A percentile compares a stretch with the other conserved stretches of the same genome.
Conservation (phyloP, 345 rosid species). For the Gossypium rotundifolium region DNA sequence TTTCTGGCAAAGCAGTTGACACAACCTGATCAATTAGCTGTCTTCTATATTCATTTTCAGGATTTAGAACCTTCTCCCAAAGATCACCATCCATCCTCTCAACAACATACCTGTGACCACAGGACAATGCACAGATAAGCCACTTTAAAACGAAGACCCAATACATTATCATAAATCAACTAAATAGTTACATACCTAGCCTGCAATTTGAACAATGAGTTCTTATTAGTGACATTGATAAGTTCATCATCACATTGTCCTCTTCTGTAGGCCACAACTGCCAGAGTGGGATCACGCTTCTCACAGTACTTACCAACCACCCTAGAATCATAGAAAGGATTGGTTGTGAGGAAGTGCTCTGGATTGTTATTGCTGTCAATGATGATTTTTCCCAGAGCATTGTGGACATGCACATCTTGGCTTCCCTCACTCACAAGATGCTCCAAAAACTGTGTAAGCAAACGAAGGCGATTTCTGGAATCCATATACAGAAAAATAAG, state of each 20-base stretch:
- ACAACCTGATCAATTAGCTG: conserved; percentile 98
- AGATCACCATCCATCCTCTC: conserved; percentile 97
- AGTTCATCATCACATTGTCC: conserved; percentile 99
- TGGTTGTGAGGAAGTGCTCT: conserved; percentile 96
- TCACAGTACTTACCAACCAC: conserved; percentile 99
- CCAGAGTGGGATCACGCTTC: conserved; percentile 98
- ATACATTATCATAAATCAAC: conserved; percentile 2
- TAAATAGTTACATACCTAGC: conserved; percentile 62
- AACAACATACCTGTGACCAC: conserved; percentile 73
- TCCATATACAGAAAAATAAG: conserved; percentile 23
- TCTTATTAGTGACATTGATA: conserved; percentile 91
- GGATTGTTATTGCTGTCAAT: conserved; percentile 99
- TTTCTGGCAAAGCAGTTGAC: conserved; percentile 89
- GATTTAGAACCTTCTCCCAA: conserved; percentile 96
- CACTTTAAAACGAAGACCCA: conserved; percentile 12
- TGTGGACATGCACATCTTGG: conserved; percentile 97
- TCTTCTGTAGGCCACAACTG: conserved; percentile 94
- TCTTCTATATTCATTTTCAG: conserved; percentile 79
- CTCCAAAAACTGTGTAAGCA: conserved; percentile 98
- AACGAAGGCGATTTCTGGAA: conserved; percentile 93
- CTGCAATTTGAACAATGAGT: conserved; percentile 90
- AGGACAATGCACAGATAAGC: conserved; percentile 21
- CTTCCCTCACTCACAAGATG: conserved; percentile 99
- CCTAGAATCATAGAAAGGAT: conserved; percentile 93
- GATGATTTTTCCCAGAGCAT: conserved; percentile 98